Evolutionary conservation across 441 rosid genomes (phyloP).

Genomic region (Euphorbia neoarborescens): DNA sequence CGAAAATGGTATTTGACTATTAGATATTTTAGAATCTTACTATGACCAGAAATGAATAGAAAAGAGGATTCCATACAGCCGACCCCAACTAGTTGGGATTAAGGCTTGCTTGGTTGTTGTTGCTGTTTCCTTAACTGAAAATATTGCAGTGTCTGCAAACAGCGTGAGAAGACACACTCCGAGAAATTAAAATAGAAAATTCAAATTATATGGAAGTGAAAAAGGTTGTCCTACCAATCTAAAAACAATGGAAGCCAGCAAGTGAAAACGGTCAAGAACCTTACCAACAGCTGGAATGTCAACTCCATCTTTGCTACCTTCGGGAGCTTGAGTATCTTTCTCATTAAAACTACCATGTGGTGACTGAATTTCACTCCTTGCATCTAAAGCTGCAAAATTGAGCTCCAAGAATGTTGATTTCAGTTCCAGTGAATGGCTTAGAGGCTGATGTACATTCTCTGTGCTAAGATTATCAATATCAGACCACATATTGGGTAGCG

Average conservation of each 20-base stretch:
- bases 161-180: background rate
- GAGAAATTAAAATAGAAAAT: background rate
- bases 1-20: background rate
- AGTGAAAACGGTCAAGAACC: slow-evolving; percentile 15
- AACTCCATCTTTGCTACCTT: slow-evolving; percentile 28
- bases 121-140: background rate
- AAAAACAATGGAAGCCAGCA: background rate
- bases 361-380: slow-evolving; percentile 26
- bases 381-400: slow-evolving; percentile 30
- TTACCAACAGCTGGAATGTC: slow-evolving; percentile 50
- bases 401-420: slow-evolving; percentile 31
- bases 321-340: slow-evolving; percentile 25
- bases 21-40: background rate
- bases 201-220: background rate
- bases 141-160: background rate
- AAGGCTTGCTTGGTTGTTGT: background rate
- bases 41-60: background rate
- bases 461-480: slow-evolving; percentile 25
- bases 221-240: background rate
- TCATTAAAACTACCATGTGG: slow-evolving; percentile 22
- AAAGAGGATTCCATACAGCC: background rate
- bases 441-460: slow-evolving; percentile 29
- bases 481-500: slow-evolving; percentile 62
- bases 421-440: slow-evolving; percentile 61
- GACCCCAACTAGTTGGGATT: slow-evolving; percentile 1